Conservation (phyloP, 768 basidiomycete species). For the Rhodotorula diobovata region DNA sequence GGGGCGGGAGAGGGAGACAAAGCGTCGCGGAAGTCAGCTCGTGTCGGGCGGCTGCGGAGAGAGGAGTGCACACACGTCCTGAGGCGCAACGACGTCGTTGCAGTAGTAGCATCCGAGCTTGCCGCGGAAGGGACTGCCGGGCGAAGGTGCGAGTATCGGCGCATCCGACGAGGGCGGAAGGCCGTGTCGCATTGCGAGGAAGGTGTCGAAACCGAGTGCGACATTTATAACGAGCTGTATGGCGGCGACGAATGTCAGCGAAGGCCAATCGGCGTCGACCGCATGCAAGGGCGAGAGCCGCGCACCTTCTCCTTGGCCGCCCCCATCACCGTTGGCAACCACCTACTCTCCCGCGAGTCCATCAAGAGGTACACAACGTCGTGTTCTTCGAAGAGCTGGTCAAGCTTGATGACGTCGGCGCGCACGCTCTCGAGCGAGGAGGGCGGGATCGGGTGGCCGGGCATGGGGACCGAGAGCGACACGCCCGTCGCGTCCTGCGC, state of each 20-base stretch:
- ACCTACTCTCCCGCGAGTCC: conserved; percentile 96
- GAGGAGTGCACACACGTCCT: conserved; percentile 62
- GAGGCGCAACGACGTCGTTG: conserved; percentile 94
- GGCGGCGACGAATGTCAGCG: neutral
- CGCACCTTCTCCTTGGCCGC: conserved; percentile 76
- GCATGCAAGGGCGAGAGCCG: neutral
- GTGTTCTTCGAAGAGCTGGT: conserved; percentile 72
- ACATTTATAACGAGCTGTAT: conserved; percentile 82
- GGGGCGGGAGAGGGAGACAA: too few relatives aligned
- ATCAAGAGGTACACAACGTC: conserved; percentile 89
- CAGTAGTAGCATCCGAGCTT: conserved; percentile 93
- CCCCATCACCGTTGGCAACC: conserved; percentile 87
- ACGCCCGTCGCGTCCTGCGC: conserved; percentile 73
- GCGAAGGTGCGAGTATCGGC: conserved; percentile 41
- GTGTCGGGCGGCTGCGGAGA: neutral
- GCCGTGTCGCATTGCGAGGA: conserved; percentile 94
- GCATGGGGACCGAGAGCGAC: conserved; percentile 85
- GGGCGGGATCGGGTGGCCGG: conserved; percentile 80
- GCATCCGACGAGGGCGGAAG: conserved; percentile 51
- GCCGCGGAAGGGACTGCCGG: conserved; percentile 37
- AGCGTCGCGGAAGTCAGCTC: neutral
- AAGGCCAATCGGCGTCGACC: too few relatives aligned
- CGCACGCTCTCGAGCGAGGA: conserved; percentile 57
- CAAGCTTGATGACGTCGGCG: conserved; percentile 67
- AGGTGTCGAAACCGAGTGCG: conserved; percentile 91